phyloP scores from a whole-genome alignment of 352 stramenopile genomes.

The Globisporangium radiosum region DNA sequence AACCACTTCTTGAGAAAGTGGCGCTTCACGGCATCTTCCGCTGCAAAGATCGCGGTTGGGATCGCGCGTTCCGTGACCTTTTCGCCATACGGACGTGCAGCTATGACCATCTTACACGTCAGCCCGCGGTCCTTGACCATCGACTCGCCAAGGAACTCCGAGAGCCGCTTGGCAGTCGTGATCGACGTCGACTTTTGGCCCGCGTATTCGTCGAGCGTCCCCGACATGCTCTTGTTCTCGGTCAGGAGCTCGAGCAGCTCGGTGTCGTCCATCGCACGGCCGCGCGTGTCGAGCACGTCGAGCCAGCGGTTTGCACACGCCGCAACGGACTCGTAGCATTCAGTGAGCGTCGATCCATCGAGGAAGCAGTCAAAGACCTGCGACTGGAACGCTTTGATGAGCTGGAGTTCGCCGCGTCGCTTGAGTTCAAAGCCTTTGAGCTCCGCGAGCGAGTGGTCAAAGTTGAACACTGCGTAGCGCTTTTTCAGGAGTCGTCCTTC shows the following conservation, averaged over 20 bases:
- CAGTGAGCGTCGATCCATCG: constrained; percentile 87
- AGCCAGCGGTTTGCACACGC: constrained; percentile 98
- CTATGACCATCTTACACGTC: constrained; percentile 98
- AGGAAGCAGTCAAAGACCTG: constrained; percentile 98
- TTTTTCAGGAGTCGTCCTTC: constrained; percentile 99
- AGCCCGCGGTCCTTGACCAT: constrained; percentile 98
- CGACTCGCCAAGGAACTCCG: constrained; percentile 97
- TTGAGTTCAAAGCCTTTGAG: constrained; percentile 98
- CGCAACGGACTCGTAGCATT: constrained; percentile 96
- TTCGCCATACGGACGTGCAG: constrained; percentile 83
- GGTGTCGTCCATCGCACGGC: constrained; percentile 93
- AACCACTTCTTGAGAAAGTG: constrained; percentile 99
- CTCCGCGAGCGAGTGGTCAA: constrained; percentile 71
- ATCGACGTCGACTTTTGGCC: constrained; percentile 97
- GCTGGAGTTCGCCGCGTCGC: constrained; percentile 95
- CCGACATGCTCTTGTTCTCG: constrained; percentile 98
- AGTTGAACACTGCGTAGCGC: constrained; percentile 89
- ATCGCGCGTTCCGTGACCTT: constrained; percentile 98
- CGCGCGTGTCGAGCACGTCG: constrained; percentile 95
- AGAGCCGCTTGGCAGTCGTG: constrained; percentile 95
- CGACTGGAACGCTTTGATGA: constrained; percentile 99
- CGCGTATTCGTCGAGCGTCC: constrained; percentile 95
- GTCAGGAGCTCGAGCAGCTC: constrained; percentile 97
- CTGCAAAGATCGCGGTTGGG: constrained; percentile 97
- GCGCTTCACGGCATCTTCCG: constrained; percentile 91